Percentiles rank a stretch among this genome's conserved stretches.
These are phyloP conservation scores for Apiospora rasikravindrae DNA, from an alignment of 2,329 filamentous ascomycete species.

Conservation along the genomic window DNA sequence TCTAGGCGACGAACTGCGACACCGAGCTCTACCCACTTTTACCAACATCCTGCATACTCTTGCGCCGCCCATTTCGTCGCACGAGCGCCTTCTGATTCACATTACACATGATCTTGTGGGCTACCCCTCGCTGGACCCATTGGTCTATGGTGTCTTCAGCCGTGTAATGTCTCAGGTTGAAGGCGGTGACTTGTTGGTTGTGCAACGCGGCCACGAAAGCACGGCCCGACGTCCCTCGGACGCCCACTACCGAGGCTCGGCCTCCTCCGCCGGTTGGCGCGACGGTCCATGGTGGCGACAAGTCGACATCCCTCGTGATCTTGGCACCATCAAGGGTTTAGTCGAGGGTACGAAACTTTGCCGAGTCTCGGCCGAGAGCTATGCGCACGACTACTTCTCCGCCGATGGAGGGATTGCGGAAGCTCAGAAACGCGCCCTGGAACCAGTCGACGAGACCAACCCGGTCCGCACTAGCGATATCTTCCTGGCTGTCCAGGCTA, in stretches of 20 bases:
- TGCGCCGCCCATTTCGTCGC: slow-evolving; percentile 93
- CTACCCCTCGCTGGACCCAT: slow-evolving; percentile 91
- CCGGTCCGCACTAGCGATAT: slow-evolving; percentile 92
- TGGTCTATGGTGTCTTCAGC: slow-evolving; percentile 90
- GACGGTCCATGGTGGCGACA: slow-evolving; percentile 97
- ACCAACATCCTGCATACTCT: slow-evolving; percentile 94
- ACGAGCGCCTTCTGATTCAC: slow-evolving; percentile 96
- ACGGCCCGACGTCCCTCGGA: slow-evolving; percentile 70
- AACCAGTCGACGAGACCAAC: slow-evolving; percentile 81
- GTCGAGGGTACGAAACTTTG: slow-evolving; percentile 90
- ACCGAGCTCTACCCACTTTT: slow-evolving; percentile 90
- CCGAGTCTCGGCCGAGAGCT: slow-evolving; percentile 85
- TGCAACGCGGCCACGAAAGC: slow-evolving; percentile 90
- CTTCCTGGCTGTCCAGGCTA: slow-evolving; percentile 92
- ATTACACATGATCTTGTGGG: slow-evolving; percentile 94
- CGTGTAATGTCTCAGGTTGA: slow-evolving; percentile 99
- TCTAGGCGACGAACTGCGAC: slow-evolving; percentile 82
- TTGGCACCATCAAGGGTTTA: slow-evolving; percentile 80
- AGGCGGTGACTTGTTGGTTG: slow-evolving; percentile 90
- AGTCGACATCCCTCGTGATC: slow-evolving; percentile 69
- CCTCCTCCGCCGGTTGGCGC: slow-evolving; percentile 74
- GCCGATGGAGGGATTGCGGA: slow-evolving; percentile 78
- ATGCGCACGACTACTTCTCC: slow-evolving; percentile 84
- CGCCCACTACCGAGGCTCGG: slow-evolving; percentile 55
- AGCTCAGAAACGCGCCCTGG: slow-evolving; percentile 79